A percentile compares a stretch with the other conserved stretches of the same genome.
phyloP scores from a whole-genome alignment of 192 early-diverging fungal species.

The Coemansia brasiliensis region DNA sequence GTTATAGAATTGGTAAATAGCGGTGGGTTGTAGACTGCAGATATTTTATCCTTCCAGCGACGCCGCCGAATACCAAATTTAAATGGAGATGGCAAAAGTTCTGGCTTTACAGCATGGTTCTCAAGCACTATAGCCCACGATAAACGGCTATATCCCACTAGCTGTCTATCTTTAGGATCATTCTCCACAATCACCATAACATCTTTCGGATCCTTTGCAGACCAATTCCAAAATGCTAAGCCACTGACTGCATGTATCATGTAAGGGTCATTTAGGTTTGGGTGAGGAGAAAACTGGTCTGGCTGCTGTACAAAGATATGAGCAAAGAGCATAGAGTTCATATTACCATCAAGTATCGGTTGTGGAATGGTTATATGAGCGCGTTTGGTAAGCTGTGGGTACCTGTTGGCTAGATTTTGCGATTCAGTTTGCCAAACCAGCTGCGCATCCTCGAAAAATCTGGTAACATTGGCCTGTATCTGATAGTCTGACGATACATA shows the following conservation, averaged over 20 bases:
- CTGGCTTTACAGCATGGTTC: background rate
- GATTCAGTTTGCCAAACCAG: constrained; percentile 19
- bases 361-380: constrained; percentile 3
- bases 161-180: background rate
- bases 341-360: background rate
- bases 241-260: constrained; percentile 5
- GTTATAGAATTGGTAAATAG: background rate
- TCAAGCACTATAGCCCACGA: constrained; percentile 16
- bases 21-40: constrained; percentile 1
- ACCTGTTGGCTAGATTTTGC: constrained; percentile 10
- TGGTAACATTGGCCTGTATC: constrained; percentile 1
- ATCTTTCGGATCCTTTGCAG: background rate
- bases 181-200: background rate
- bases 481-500: constrained; percentile 5
- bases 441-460: constrained; percentile 20
- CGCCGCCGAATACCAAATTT: background rate
- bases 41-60: background rate
- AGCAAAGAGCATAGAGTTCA: background rate
- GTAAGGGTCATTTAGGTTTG: constrained; percentile 14
- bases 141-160: background rate
- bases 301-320: constrained; percentile 18
- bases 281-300: constrained; percentile 3
- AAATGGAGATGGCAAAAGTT: background rate
- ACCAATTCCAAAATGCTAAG: constrained; percentile 7
- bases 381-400: constrained; percentile 6